phyloP scores from a whole-genome alignment of 768 basidiomycete species.

The Tylopilus intermedius region DNA sequence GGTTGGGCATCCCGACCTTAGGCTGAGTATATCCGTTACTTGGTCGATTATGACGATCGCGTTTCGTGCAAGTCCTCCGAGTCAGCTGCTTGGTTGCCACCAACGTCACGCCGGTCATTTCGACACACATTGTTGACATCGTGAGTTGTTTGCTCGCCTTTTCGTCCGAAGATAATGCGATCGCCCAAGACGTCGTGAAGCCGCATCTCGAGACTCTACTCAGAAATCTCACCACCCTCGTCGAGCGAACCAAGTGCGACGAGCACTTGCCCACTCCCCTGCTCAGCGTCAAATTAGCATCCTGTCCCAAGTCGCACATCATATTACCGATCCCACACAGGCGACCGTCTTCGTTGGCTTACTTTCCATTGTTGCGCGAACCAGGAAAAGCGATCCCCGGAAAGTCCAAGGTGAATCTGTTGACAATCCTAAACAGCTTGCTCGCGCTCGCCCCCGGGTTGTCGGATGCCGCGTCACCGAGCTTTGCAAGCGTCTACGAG shows the following conservation, averaged over 20 bases:
- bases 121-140: constrained; percentile 80
- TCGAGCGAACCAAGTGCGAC: constrained; percentile 56
- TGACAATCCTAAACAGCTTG: constrained; percentile 64
- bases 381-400: constrained; percentile 75
- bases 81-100: constrained; percentile 67
- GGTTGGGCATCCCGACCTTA: constrained; percentile 60
- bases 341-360: constrained; percentile 68
- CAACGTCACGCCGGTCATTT: constrained; percentile 81
- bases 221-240: constrained; percentile 60
- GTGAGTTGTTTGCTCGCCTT: constrained; percentile 63
- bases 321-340: constrained; percentile 64
- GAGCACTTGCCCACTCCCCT: constrained; percentile 54
- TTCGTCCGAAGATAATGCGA: constrained; percentile 45
- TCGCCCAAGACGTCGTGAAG: constrained; percentile 53
- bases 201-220: constrained; percentile 73
- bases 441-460: constrained; percentile 67
- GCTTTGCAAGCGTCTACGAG: constrained; percentile 52
- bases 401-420: constrained; percentile 77
- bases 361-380: constrained; percentile 74
- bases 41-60: constrained; percentile 64
- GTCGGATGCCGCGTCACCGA: constrained; percentile 37
- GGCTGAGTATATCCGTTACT: constrained; percentile 48
- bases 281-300: constrained; percentile 79
- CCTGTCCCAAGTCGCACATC: constrained; percentile 73
- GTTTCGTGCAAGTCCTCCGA: constrained; percentile 69